Conservation (phyloP, 371 early-diverging fungal species). For the Apophysomyces ossiformis region DNA sequence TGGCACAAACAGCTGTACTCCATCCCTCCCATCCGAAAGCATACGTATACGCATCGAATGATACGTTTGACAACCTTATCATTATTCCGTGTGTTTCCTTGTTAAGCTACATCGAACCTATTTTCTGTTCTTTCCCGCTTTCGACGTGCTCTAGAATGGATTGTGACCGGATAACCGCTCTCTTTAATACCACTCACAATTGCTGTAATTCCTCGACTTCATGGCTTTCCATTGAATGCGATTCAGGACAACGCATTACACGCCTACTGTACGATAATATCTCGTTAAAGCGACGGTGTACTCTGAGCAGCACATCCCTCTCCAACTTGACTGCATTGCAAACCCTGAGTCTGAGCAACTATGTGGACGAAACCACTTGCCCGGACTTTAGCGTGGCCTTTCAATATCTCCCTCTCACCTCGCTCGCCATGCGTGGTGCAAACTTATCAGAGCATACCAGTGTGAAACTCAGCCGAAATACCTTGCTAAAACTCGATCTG, state of each 20-base stretch:
- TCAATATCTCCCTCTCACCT: neutral
- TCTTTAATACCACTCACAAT: neutral
- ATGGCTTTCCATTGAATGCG: neutral
- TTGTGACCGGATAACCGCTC: neutral
- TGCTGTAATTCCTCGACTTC: neutral
- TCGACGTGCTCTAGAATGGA: neutral
- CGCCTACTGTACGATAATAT: neutral
- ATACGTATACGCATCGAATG: too few species aligned
- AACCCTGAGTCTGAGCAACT: slow-evolving; percentile 14
- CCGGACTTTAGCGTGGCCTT: neutral
- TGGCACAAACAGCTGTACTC: too few species aligned
- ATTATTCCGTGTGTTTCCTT: too few species aligned
- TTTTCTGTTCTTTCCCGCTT: too few species aligned
- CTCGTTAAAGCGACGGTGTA: neutral
- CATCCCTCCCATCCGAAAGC: too few species aligned
- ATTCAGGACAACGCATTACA: neutral
- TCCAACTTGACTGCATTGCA: neutral
- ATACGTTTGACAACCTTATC: too few species aligned
- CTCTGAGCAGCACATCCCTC: neutral
- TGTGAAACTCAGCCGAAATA: neutral
- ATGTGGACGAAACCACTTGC: slow-evolving; percentile 11
- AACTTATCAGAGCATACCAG: neutral
- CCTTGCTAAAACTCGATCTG: slow-evolving; percentile 9
- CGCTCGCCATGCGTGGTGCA: slow-evolving; percentile 15
- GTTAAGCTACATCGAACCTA: too few species aligned